Conservation (phyloP, 345 rosid species). For the Carallia brachiata region DNA sequence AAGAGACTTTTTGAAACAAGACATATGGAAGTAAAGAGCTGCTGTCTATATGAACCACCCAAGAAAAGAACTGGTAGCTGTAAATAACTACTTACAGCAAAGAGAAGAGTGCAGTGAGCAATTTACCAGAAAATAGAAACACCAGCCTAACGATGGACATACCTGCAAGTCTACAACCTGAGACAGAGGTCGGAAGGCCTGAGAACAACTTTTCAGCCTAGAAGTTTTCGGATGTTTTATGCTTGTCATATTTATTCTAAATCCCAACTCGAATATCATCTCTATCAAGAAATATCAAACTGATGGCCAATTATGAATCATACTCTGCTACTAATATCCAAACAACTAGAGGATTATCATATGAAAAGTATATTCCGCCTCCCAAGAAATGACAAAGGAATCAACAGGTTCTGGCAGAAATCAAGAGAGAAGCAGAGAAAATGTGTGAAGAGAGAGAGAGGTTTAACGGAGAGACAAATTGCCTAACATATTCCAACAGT, state of each 20-base stretch:
- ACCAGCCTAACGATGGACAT: constrained; percentile 9
- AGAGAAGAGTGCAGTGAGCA: background rate
- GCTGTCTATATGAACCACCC: too few species aligned
- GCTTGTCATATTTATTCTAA: constrained; percentile 77
- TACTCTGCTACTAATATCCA: constrained; percentile 54
- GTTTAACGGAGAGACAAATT: background rate
- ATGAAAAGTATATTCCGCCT: constrained; percentile 98
- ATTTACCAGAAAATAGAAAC: background rate
- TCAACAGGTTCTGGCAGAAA: too few species aligned
- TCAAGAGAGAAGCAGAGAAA: too few species aligned
- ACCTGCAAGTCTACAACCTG: constrained; percentile 71
- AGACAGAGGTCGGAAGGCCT: constrained; percentile 89
- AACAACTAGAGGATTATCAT: constrained; percentile 90
- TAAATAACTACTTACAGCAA: too few species aligned
- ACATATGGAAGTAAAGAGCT: too few species aligned
- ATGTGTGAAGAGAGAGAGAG: too few species aligned
- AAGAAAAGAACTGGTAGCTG: too few species aligned
- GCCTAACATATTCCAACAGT: too few species aligned
- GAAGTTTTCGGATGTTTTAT: constrained; percentile 75
- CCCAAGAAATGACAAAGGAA: constrained; percentile 12
- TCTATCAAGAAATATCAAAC: constrained; percentile 40
- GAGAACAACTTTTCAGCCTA: constrained; percentile 82
- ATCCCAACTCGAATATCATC: constrained; percentile 70
- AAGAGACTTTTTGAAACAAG: too few species aligned
- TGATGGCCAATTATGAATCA: constrained; percentile 20